Base-by-base conservation (phyloP, 495 filamentous ascomycete species). In the Tirmania nivea region DNA sequence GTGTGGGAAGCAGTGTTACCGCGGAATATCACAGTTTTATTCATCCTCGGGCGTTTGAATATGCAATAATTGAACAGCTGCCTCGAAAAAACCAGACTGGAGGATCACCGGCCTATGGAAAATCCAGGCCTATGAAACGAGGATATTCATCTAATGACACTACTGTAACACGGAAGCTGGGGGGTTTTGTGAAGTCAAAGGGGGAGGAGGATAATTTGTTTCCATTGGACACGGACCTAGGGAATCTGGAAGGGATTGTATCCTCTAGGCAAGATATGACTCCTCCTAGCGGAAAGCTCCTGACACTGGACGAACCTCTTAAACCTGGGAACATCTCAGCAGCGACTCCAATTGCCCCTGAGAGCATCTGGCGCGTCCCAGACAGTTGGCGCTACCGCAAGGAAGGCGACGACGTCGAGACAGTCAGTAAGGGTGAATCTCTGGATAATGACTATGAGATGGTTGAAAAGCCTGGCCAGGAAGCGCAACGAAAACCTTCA, bases 341-440 rank as follows among this genome's bases (percentile, higher is more conserved):
- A 65, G 61, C 58, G 39, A 69, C 67, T 53, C 70, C 68, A 10
- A 35, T 35, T 19, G 55, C 57, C 35, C 55, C 51, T 19, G 60
- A 55, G 48, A 70, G 70, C 3, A 72, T 73, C 8, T 95, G 88
- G 88, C 79, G 86, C 66, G 86, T 86, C 3, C 88, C 88, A 10
- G 88, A 94, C 64, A 90, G 84, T 65, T 95, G 88, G 88, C 83
- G 81, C 35, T 86, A 94, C 35, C 84, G 80, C 56, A 78, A 74
- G 55, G 76, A 87, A 49, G 84, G 88, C 49, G 58, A 57, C 50
- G 56, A 63, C 8, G 55, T 55, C 8, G 65, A 71, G 49, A 52
- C 60, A 11, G 60, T 67, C 10, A 76, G 79, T 59, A 68, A 75
- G 36, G 59, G 68, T 16, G 67, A 72, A 16, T 57, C 80, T 10